A percentile compares a stretch with the other conserved stretches of the same genome.
Conservation (phyloP, 2,329 filamentous ascomycete species). For the Aspergillus sp. region DNA sequence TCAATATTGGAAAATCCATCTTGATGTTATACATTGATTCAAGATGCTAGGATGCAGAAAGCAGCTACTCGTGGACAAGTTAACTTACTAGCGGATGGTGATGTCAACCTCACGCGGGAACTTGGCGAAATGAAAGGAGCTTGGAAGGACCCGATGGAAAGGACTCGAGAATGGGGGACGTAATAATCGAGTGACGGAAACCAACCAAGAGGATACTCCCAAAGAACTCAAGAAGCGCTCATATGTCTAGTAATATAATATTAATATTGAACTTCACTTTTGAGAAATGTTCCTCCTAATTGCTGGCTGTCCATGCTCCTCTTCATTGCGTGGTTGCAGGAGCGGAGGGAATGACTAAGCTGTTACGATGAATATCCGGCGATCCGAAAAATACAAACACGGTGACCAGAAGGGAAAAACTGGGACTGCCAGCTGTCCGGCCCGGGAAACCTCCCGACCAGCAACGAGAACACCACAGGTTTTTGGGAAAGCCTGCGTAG, state of each 20-base stretch:
- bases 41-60: not conserved
- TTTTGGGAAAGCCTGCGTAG: not conserved
- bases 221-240: not conserved
- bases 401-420: slow-evolving; percentile 11
- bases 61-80: too few species aligned
- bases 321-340: slow-evolving; percentile 22
- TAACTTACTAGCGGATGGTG: slow-evolving; percentile 14
- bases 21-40: not conserved
- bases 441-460: slow-evolving; percentile 12
- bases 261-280: not conserved
- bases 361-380: slow-evolving; percentile 32
- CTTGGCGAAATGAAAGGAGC: not conserved
- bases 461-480: not conserved
- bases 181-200: not conserved
- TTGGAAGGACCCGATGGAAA: not conserved
- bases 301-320: not conserved
- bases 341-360: slow-evolving; percentile 37
- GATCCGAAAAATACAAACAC: slow-evolving; percentile 33
- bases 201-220: not conserved
- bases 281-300: too few species aligned
- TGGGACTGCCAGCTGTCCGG: slow-evolving; percentile 28
- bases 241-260: not conserved
- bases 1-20: not conserved
- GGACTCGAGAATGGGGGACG: not conserved
- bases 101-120: not conserved